Base-by-base conservation (phyloP, 208 protist species). In the Trypanosoma scelopori region DNA sequence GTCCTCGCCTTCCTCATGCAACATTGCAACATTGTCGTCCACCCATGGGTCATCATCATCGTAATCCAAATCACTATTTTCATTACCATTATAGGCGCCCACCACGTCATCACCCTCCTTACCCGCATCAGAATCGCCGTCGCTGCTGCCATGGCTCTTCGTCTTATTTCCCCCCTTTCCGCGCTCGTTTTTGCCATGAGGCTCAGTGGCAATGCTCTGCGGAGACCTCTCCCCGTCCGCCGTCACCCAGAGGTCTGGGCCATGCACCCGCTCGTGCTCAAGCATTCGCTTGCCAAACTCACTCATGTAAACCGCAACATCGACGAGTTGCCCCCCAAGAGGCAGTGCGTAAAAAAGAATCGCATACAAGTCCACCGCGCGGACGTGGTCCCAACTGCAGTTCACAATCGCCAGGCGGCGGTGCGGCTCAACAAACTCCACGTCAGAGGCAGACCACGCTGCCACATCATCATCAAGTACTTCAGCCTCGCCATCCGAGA, bases 351-450 rank as follows among this genome's bases (percentile, higher is more conserved):
- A 92, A 47, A 97, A 90, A 39, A 99, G 82, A n/a, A 99, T 73
- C 0, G 94, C 89, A 65, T 97, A 97, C 9, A 99, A 71, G 78
- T 99, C 95, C n/a, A 91, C 85, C 16, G 93, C 91, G 27, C 82
- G 77, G 46, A 98, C 77, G 69, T 98, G 87, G 49, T 98, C 95
- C 97, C 97, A 99, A 79, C 99, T 95, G 69, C 93, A 97, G 82
- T 98, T 98, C 53, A 96, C 83, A 25, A 99, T 84, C 16, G 97
- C 97, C 37, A 99, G 49, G 27, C 98, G 95, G 18, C 69, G 72
- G 27, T 83, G 87, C 0, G 86, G 82, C 42, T 91, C 84, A 46
- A 81, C 86, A 50, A 85, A 74, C 63, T 94, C 89, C 45, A 92
- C 80, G 35, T 93, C 85, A 25, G 87, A 83, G 9, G 73, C 68